Base-by-base conservation (phyloP, 2,329 filamentous ascomycete species). In the Microdochium trichocladiopsis region DNA sequence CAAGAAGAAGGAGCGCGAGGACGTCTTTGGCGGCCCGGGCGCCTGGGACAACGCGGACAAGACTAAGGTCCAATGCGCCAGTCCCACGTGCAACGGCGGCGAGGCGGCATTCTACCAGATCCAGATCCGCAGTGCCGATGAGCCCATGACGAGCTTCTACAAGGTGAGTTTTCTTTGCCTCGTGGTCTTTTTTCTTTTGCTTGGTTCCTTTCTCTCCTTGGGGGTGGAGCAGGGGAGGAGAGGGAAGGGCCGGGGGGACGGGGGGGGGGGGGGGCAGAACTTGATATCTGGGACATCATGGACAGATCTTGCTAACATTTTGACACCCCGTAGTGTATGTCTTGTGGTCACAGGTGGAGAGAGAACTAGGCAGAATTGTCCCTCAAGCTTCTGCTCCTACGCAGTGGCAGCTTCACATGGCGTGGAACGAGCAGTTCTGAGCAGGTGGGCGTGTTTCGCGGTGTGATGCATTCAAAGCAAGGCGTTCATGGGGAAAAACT, bases 101-200 rank as follows among this genome's bases (percentile, higher is more conserved):
- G 84, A 90, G 73, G 94, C 94, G 3, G 95, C 92, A 57, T 97
- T 93, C 75, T 95, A 92, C 76, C 90, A 96, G 77, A 84, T 97
- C 61, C 94, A 99, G 79, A 97, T 97, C 72, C 85, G 94, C 61
- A 95, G 90, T 76, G 94, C 94, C 50, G 94, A 99, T 73, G 94
- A 99, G 78, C 94, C 94, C 55, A 96, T 96, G 88, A 99, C 94
- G 59, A 93, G 85, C 55, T 97, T 97, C 72, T 95, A 87, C 73
- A 94, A 91, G 82, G 88, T 90, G 64, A 47, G 66, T 58, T 23
- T 33, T n/a, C 28, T 36, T 49, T n/a, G n/a, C 28, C 6, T 33
- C 18, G 41, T 50, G n/a, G 31, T 10, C 33, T 48, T 12, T 4
- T 47, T 14, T 31, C 25, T 21, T 2, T 3, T 55, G 47, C 36